Evolutionary conservation across 1,139 yeast genomes (phyloP).

Genomic region (Suhomyces yuchorum): DNA sequence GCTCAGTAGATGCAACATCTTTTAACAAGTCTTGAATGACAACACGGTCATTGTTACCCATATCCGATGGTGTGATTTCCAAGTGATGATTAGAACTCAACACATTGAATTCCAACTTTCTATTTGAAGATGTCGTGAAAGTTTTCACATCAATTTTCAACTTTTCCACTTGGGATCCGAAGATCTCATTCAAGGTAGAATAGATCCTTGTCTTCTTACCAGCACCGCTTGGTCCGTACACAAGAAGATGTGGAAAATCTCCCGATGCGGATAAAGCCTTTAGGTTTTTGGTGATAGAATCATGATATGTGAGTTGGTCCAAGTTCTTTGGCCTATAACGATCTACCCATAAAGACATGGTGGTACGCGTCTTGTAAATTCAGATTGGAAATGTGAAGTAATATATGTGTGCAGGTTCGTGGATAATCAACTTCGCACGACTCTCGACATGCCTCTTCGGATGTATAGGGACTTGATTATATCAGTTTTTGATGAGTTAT

Average conservation of each 20-base stretch:
- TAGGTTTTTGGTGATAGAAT: slow-evolving; percentile 62
- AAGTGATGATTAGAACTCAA: slow-evolving; percentile 87
- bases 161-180: slow-evolving; percentile 78
- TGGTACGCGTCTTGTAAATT: slow-evolving; percentile 10
- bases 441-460: too few species aligned
- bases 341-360: slow-evolving; percentile 96
- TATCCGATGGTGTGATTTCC: slow-evolving; percentile 95
- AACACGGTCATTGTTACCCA: slow-evolving; percentile 93
- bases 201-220: slow-evolving; percentile 95
- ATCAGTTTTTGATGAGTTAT: too few species aligned
- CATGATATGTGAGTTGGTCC: slow-evolving; percentile 66
- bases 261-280: slow-evolving; percentile 69
- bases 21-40: slow-evolving; percentile 92
- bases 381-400: neutral
- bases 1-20: slow-evolving; percentile 94
- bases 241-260: slow-evolving; percentile 88
- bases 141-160: slow-evolving; percentile 89
- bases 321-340: slow-evolving; percentile 81
- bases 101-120: slow-evolving; percentile 87
- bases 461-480: too few species aligned
- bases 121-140: slow-evolving; percentile 67
- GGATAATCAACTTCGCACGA: neutral
- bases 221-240: slow-evolving; percentile 96
- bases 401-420: neutral
- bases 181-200: slow-evolving; percentile 76